Percentiles rank a stretch among this genome's conserved stretches.
These are phyloP conservation scores for Wickerhamomyces bisporus DNA, from an alignment of 805 yeast species.

Conservation along the genomic window DNA sequence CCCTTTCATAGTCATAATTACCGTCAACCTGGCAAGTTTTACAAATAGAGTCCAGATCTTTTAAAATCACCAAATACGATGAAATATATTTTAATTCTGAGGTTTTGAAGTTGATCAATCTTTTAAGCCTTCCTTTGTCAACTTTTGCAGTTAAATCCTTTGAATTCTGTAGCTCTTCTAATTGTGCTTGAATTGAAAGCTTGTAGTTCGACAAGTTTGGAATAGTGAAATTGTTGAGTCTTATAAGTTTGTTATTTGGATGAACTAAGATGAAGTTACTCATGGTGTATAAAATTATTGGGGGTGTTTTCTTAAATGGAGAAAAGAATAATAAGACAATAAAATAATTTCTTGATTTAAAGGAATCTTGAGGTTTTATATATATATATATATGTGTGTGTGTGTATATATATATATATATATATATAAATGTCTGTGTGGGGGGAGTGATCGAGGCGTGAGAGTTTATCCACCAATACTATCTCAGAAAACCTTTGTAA, in stretches of 20 bases:
- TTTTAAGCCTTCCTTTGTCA: conserved; percentile 2
- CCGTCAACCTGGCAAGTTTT: conserved; percentile 9
- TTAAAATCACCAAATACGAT: conserved; percentile 16
- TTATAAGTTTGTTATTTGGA: conserved; percentile 21
- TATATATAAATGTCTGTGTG: too few species aligned
- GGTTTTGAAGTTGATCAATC: conserved; percentile 6
- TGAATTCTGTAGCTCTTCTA: conserved; percentile 3
- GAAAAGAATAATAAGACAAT: too few species aligned
- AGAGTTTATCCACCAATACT: too few species aligned
- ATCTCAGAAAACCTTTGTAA: too few species aligned
- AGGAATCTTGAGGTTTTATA: too few species aligned
- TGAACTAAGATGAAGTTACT: conserved; percentile 11
- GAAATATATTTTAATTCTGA: conserved; percentile 17
- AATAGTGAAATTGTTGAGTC: conserved; percentile 18
- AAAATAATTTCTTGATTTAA: too few species aligned
- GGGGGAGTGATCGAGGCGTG: too few species aligned
- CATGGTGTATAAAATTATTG: not conserved
- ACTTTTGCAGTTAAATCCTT: too few species aligned
- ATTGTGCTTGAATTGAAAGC: conserved; percentile 8
- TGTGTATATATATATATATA: too few species aligned
- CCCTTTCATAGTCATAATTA: conserved; percentile 22
- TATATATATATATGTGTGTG: too few species aligned
- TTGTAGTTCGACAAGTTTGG: conserved; percentile 16
- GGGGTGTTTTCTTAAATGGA: too few species aligned
- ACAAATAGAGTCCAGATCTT: conserved; percentile 15